Evolutionary conservation across 1,139 yeast genomes (phyloP).

Genomic region (Barnettozyma hawaiiensis): DNA sequence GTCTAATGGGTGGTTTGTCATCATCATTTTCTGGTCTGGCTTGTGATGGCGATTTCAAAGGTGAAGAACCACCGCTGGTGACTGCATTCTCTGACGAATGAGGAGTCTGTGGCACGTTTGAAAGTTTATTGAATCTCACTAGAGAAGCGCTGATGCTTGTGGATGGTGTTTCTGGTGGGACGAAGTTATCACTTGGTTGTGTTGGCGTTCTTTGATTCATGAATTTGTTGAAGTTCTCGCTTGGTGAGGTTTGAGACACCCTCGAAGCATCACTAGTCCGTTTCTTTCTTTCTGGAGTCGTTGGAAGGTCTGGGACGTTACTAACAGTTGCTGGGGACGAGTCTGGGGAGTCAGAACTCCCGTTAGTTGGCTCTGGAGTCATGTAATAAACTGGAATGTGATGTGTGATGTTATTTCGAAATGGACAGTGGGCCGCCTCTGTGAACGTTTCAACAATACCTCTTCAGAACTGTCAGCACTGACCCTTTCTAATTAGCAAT

Average conservation of each 20-base stretch:
- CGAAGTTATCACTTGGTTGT: slow-evolving; percentile 3
- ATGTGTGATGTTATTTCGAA: background rate
- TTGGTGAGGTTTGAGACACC: slow-evolving; percentile 18
- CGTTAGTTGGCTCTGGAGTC: background rate
- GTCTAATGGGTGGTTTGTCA: slow-evolving; percentile 33
- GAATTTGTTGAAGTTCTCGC: slow-evolving; percentile 9
- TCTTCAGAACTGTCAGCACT: too few relatives aligned
- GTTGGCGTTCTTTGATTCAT: slow-evolving; percentile 7
- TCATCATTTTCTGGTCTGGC: slow-evolving; percentile 22
- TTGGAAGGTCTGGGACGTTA: background rate
- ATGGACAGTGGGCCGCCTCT: too few relatives aligned
- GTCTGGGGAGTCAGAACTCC: background rate
- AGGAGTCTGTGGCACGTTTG: slow-evolving; percentile 33
- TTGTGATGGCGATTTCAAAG: slow-evolving; percentile 32
- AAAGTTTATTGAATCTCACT: slow-evolving; percentile 8
- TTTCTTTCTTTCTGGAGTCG: slow-evolving; percentile 9
- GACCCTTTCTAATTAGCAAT: too few relatives aligned
- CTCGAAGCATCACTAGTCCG: background rate
- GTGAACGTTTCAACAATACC: too few relatives aligned
- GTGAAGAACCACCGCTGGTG: slow-evolving; percentile 21
- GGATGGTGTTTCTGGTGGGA: slow-evolving; percentile 23
- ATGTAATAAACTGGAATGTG: background rate
- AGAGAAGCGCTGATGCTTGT: slow-evolving; percentile 2
- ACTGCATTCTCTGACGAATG: slow-evolving; percentile 23
- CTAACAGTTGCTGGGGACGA: background rate